Evolutionary conservation across 192 early-diverging fungal species (phyloP), one percentile per base, ranked within the genome.

Genomic region (Funneliformis geosporum): DNA sequence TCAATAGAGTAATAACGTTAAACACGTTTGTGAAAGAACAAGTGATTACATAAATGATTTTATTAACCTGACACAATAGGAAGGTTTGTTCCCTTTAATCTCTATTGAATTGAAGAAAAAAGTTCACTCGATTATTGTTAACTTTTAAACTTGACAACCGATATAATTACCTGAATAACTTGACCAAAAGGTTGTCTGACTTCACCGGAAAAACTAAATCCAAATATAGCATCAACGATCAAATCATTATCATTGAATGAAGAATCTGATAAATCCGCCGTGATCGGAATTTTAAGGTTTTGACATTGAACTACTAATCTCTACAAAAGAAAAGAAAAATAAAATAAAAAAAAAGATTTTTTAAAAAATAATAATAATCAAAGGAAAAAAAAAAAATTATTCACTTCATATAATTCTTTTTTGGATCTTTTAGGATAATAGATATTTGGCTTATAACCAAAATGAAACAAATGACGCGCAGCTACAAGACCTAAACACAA

Each of bases 141-240:
- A 73, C 14, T 55, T 55, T 18, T 21, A 12, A 18, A 4, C 14
- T 55, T 55, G 2, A 59, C 18, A 38, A 39, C 12, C 23, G 43
- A 27, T 46, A 84, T 82, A 66, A 82, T 78, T 16, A 85, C 89
- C 55, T 85, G 71, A 60, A 96, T 90, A 2, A 94, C 84, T 1
- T 89, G 75, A 18, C 87, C 87, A 68, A 95, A 97, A 0, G 96
- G 96, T 4, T 91, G 83, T 4, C 96, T 86, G 5, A 96, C 86
- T 1, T 90, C 83, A 27, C 94, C 95, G 21, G 84, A 79, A 81
- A 99, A 99, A 82, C 94, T 94, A 79, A 98, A 98, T 5, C 95
- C 96, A 87, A 98, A 98, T 23, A 98, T 81, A 2, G 93, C 95
- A 80, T 98, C 97, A 4, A 98, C 78, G 27, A 98, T 84, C 8